Percentiles rank a stretch among this genome's conserved stretches.
Evolutionary conservation across 2,329 filamentous ascomycete genomes (phyloP).

Genomic region (Clathrospora elynae): DNA sequence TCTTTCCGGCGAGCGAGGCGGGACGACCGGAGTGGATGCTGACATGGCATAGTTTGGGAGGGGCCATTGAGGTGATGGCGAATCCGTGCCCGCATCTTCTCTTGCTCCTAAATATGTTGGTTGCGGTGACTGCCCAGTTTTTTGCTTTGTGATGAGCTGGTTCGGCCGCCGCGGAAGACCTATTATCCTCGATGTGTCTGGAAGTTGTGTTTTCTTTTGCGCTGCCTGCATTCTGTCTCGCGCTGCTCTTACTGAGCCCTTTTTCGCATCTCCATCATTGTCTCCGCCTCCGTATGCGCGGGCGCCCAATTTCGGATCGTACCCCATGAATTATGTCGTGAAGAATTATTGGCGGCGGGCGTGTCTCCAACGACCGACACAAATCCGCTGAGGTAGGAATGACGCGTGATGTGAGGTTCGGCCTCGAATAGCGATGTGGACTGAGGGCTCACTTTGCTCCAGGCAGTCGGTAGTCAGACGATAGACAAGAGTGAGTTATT

Average conservation of each 20-base stretch:
- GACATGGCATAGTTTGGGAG: slow-evolving; percentile 45
- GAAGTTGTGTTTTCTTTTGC: slow-evolving; percentile 35
- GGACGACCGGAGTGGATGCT: slow-evolving; percentile 31
- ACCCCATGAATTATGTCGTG: slow-evolving; percentile 45
- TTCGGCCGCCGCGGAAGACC: slow-evolving; percentile 45
- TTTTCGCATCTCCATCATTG: slow-evolving; percentile 29
- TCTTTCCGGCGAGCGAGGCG: slow-evolving; percentile 35
- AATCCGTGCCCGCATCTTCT: slow-evolving; percentile 20
- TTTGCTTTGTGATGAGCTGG: slow-evolving; percentile 37
- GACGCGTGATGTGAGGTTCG: slow-evolving; percentile 3
- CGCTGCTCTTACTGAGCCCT: slow-evolving; percentile 47
- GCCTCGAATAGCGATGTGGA: not conserved
- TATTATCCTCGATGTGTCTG: slow-evolving; percentile 43
- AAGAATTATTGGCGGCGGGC: slow-evolving; percentile 35
- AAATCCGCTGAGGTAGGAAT: slow-evolving; percentile 18
- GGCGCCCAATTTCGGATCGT: slow-evolving; percentile 43
- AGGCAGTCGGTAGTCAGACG: slow-evolving; percentile 9
- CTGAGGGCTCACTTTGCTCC: slow-evolving; percentile 2
- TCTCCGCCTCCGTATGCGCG: slow-evolving; percentile 36
- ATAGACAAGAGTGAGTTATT: slow-evolving; percentile 1
- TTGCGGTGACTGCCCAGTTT: slow-evolving; percentile 19
- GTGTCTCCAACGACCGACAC: slow-evolving; percentile 46
- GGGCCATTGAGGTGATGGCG: slow-evolving; percentile 55
- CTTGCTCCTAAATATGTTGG: slow-evolving; percentile 23
- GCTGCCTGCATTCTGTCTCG: slow-evolving; percentile 42